A percentile compares a stretch with the other conserved stretches of the same genome.
Conservation (phyloP, 192 early-diverging fungal species). For the Coemansia sp. region DNA sequence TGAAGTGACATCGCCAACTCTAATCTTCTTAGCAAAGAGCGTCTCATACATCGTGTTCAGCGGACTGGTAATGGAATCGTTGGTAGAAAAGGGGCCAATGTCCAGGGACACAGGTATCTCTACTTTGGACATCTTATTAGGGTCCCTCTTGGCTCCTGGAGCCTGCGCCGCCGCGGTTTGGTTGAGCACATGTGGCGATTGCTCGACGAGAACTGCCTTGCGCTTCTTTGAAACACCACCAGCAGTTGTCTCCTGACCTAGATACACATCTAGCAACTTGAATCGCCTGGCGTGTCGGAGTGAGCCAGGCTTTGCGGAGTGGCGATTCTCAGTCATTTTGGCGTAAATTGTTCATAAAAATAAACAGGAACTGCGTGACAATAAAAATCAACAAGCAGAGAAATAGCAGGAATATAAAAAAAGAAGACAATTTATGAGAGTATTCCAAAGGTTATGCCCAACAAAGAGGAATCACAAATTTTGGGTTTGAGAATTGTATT, state of each 20-base stretch:
- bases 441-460: too few relatives aligned
- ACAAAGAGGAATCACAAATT: too few relatives aligned
- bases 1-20: not conserved
- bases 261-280: conserved; percentile 28
- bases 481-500: too few relatives aligned
- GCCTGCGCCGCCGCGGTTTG: not conserved
- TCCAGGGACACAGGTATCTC: conserved; percentile 49
- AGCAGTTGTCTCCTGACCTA: conserved; percentile 30
- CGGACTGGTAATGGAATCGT: conserved; percentile 30
- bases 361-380: not conserved
- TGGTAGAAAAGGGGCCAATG: conserved; percentile 36
- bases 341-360: not conserved
- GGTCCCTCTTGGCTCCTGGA: conserved; percentile 30
- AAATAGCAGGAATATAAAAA: not conserved
- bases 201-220: conserved; percentile 32
- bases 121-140: conserved; percentile 37
- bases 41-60: conserved; percentile 36
- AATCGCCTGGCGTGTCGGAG: conserved; percentile 21
- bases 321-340: conserved; percentile 40
- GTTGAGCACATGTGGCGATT: conserved; percentile 32
- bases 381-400: not conserved
- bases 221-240: conserved; percentile 23
- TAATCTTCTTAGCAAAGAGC: conserved; percentile 31
- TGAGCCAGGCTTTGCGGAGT: conserved; percentile 16
- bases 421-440: too few relatives aligned